Evolutionary conservation across 2,329 filamentous ascomycete genomes (phyloP).

Genomic region (Colletotrichum viniferum): DNA sequence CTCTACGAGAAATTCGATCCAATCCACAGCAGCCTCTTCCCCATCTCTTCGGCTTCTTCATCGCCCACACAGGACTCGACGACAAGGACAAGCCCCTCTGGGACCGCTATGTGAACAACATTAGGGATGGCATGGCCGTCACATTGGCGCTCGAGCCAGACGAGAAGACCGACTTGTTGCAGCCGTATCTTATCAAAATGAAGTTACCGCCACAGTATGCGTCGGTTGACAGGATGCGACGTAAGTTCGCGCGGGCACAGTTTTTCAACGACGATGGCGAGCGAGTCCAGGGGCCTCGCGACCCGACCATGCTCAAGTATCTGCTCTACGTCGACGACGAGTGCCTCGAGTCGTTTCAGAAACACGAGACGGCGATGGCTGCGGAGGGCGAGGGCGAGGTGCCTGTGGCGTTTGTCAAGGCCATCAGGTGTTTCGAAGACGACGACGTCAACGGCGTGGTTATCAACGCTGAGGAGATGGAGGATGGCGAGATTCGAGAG

Average conservation of each 20-base stretch:
- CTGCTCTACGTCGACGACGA: background rate
- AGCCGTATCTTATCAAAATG: background rate
- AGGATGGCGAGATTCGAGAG: background rate
- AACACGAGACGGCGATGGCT: background rate
- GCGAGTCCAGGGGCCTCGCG: background rate
- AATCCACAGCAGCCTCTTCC: background rate
- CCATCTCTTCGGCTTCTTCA: background rate
- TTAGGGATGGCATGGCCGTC: background rate
- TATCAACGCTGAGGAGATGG: fast-evolving
- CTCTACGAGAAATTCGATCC: background rate
- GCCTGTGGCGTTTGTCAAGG: background rate
- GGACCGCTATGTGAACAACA: background rate
- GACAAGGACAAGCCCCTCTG: background rate
- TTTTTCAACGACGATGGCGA: background rate
- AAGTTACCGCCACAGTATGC: background rate
- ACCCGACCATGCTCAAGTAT: background rate
- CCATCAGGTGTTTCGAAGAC: background rate
- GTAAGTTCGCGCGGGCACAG: background rate
- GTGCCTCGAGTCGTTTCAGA: background rate
- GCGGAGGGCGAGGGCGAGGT: background rate
- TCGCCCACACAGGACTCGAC: background rate
- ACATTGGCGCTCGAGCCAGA: background rate
- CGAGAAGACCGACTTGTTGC: background rate
- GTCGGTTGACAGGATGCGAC: background rate
- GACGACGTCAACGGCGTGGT: background rate